phyloP scores from a whole-genome alignment of 768 basidiomycete genomes.

The Plicaturopsis crispa region DNA sequence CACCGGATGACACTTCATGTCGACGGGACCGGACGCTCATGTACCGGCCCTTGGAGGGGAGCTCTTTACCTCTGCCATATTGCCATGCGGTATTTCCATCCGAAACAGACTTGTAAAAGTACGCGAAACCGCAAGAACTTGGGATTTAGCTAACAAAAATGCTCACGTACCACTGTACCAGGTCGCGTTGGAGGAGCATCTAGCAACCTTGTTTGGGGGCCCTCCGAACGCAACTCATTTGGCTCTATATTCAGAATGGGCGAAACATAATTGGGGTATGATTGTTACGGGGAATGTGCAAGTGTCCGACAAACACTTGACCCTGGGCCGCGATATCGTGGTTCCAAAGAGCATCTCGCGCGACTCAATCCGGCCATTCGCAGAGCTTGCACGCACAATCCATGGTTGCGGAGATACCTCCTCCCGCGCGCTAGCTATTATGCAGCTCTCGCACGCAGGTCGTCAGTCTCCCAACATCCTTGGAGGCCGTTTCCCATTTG shows the following conservation, averaged over 20 bases:
- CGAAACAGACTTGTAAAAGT: constrained; percentile 52
- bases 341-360: constrained; percentile 38
- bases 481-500: constrained; percentile 56
- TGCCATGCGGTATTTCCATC: constrained; percentile 27
- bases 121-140: constrained; percentile 3
- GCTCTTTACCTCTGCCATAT: no score
- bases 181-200: constrained; percentile 90
- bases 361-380: constrained; percentile 42
- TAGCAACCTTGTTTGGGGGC: constrained; percentile 58
- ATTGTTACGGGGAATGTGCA: constrained; percentile 83
- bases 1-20: no score
- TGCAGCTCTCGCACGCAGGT: constrained; percentile 81
- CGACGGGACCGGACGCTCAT: no score
- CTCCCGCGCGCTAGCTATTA: constrained; percentile 43
- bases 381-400: constrained; percentile 40
- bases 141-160: neutral
- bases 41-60: no score
- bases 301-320: constrained; percentile 52
- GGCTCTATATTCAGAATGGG: constrained; percentile 70
- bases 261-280: constrained; percentile 77
- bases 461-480: constrained; percentile 74
- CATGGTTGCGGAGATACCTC: constrained; percentile 18
- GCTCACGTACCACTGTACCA: constrained; percentile 21
- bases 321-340: constrained; percentile 67
- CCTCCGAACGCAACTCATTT: constrained; percentile 61